Evolutionary conservation across 192 early-diverging fungal species (phyloP), one percentile per base, ranked within the genome.

Genomic region (Umbelopsis sp.): DNA sequence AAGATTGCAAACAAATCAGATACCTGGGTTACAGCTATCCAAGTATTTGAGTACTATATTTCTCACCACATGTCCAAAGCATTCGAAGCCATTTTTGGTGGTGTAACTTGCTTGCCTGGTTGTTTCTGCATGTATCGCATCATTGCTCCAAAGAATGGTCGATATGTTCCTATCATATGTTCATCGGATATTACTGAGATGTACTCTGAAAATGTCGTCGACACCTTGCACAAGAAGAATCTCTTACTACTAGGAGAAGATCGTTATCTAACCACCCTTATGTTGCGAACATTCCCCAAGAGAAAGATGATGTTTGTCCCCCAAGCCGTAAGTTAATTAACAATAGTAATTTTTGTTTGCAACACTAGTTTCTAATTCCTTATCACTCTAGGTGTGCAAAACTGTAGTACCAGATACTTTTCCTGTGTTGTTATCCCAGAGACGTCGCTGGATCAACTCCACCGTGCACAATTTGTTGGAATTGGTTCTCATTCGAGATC

Each of bases 1-100:
- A 87, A 94, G 78, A 96, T 99, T 78, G 92, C 89, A 31, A 99
- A 99, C 86, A 96, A 96, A 84, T 81, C 80, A 3, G 90, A 92
- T 69, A 88, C 84, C 29, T 92, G 92, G 92, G 92, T 96, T 21
- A 95, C 95, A 1, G 88, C 87, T 70, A 99, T 99, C 77, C 96
- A 97, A 84, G 91, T 92, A 25, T 92, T 91, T 71, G 91, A 92
- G 82, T 92, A 92, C 82, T 90, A 90, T 79, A 87, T 92, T 62
- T 87, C 88, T 71, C 89, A 92, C 66, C 88, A 92, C 76, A 81
- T 87, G 79, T 76, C 80, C 70, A 92, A 92, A 80, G 85, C 89
- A 17, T 92, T 92, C 68, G 90, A 92, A 79, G 86, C 87, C 1
- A 84, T 92, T 71, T 92, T 92, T 78, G 89, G 88, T 56, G 85